Base-by-base conservation (phyloP, 192 early-diverging fungal species). In the Paraglomus brasilianum region DNA sequence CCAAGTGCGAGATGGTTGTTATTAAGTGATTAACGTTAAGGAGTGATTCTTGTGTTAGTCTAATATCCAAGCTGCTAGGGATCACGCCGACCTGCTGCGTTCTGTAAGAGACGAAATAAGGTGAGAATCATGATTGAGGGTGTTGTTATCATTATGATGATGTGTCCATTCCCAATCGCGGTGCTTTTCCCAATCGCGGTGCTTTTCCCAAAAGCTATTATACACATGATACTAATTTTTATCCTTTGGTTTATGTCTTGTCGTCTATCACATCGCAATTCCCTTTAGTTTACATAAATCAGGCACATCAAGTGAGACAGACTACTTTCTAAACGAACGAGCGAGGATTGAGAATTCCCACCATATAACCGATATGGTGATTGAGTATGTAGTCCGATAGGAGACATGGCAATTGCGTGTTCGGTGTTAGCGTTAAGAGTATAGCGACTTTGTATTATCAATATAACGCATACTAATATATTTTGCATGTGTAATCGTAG, bases 261-360 rank as follows among this genome's bases (percentile, higher is more conserved):
- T n/a, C n/a, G n/a, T 30, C 3, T 30, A 3, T 30, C 30, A 30
- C 30, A 30, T 30, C 30, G 3, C 30, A 30, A 30, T 30, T 30
- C n/a, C n/a, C 30, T 30, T 30, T 30, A 30, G 30, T 30, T 30
- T 30, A 30, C 30, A 30, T 66, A 75, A 78, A 64, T 70, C 80
- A 14, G 61, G 62, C 17, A 61, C 63, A 11, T 62, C 72, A 30
- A 80, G 74, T 46, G 69, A 69, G 41, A 69, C 84, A 5, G 91
- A 92, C 56, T 85, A 88, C 58, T 78, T 91, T 62, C 71, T 93
- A 50, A 86, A 78, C 17, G 91, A 93, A 53, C 80, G 91, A 55
- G 74, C 78, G 48, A 66, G 83, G 62, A 90, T 93, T 55, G 91
- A 93, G 36, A 76, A 74, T 19, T 84, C 89, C 9, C 89, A 92